Percentiles rank a stretch among this genome's conserved stretches.
Evolutionary conservation across 2,329 filamentous ascomycete genomes (phyloP).

Genomic region (Chalara sp.): DNA sequence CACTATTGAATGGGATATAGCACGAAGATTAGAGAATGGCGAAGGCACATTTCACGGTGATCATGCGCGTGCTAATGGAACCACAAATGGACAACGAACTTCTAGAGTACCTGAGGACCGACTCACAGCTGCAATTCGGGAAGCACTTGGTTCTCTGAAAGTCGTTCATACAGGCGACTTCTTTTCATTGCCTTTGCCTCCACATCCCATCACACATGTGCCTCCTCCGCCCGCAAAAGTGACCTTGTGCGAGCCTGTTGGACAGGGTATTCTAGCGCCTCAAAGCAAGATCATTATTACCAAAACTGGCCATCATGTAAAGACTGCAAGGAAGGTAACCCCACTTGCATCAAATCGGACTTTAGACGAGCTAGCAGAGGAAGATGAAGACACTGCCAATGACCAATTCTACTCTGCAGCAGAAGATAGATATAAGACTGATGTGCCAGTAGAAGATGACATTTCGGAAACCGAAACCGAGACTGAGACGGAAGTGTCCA

Average conservation of each 20-base stretch:
- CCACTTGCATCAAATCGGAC: constrained; percentile 41
- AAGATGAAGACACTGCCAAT: constrained; percentile 76
- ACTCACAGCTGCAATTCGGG: constrained; percentile 61
- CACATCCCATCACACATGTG: constrained; percentile 82
- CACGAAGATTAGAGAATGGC: constrained; percentile 73
- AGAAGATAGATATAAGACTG: constrained; percentile 63
- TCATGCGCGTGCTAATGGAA: constrained; percentile 40
- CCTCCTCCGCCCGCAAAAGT: constrained; percentile 81
- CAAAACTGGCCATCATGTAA: constrained; percentile 49
- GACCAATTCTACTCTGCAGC: constrained; percentile 91
- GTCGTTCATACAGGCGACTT: constrained; percentile 82
- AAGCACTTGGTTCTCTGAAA: constrained; percentile 64
- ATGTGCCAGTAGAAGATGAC: constrained; percentile 47
- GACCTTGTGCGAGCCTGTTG: constrained; percentile 87
- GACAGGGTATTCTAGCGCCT: constrained; percentile 73
- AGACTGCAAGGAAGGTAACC: constrained; percentile 40
- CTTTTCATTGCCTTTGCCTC: constrained; percentile 67
- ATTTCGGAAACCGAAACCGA: constrained; percentile 54
- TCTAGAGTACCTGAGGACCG: constrained; percentile 43
- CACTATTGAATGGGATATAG: constrained; percentile 72
- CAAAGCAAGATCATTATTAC: constrained; percentile 80
- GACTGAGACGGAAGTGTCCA: constrained; percentile 59
- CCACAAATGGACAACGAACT: constrained; percentile 25
- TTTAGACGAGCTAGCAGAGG: constrained; percentile 52
- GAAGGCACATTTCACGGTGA: constrained; percentile 75